Conservation (phyloP, 345 rosid genomes). For the Citrus glauca region DNA sequence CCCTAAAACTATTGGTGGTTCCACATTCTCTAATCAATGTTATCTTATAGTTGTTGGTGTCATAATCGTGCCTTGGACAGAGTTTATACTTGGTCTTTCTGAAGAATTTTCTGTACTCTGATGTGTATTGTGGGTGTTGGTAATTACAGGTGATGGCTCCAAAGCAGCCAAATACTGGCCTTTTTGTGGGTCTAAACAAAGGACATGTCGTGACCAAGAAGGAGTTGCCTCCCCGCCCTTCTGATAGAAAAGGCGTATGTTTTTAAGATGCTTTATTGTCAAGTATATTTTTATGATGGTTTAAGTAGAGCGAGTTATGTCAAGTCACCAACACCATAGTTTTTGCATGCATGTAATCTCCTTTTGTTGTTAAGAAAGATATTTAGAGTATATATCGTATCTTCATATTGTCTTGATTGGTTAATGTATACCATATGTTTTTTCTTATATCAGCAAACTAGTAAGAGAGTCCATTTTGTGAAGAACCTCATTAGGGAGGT, state of each 20-base stretch:
- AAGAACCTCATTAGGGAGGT: conserved; percentile 49
- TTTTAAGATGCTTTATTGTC: neutral
- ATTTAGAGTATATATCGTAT: neutral
- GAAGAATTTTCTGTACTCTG: neutral
- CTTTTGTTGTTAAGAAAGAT: neutral
- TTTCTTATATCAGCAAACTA: conserved; percentile 30
- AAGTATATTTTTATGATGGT: neutral
- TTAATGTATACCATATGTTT: neutral
- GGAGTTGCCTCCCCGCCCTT: conserved; percentile 36
- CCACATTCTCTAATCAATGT: neutral
- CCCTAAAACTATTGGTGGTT: neutral
- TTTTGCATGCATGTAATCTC: neutral
- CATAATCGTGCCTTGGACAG: neutral
- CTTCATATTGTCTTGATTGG: neutral
- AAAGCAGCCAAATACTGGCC: conserved; percentile 35
- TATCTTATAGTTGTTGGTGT: neutral
- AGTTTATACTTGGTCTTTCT: neutral
- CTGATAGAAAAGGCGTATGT: conserved; percentile 40
- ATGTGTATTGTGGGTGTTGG: neutral
- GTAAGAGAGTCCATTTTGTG: conserved; percentile 51
- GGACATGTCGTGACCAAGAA: conserved; percentile 39
- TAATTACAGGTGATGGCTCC: conserved; percentile 38
- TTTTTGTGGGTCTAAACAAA: conserved; percentile 38
- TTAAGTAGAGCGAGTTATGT: neutral
- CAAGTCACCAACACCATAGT: neutral